Evolutionary conservation across 1,139 yeast genomes (phyloP).

Genomic region (Hanseniaspora uvarum): DNA sequence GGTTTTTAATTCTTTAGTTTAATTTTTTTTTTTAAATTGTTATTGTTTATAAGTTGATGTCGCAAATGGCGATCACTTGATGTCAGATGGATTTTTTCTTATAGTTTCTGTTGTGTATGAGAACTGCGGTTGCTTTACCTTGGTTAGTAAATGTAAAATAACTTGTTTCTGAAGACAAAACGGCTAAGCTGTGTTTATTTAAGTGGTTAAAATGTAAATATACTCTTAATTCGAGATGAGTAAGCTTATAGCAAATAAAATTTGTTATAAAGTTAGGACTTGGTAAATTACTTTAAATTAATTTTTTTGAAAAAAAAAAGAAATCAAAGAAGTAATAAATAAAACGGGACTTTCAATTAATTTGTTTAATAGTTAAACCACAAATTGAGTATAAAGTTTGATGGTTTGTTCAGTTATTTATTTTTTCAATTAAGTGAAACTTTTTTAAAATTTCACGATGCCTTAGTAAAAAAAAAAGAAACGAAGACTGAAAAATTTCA

Average conservation of each 20-base stretch:
- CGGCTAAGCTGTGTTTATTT: not conserved
- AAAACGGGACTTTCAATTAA: too few relatives aligned
- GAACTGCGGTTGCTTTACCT: not conserved
- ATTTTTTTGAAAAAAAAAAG: not conserved
- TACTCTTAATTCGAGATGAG: not conserved
- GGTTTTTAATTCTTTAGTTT: not conserved
- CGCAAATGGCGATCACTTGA: not conserved
- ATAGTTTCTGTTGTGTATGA: not conserved
- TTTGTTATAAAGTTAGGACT: not conserved
- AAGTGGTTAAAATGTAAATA: not conserved
- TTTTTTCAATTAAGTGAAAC: too few relatives aligned
- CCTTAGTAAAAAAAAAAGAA: too few relatives aligned
- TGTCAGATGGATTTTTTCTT: constrained; percentile 3
- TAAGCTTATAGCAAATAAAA: not conserved
- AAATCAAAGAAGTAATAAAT: too few relatives aligned
- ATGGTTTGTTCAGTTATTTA: too few relatives aligned
- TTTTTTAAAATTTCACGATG: too few relatives aligned
- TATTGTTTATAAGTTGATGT: not conserved
- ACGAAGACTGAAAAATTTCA: too few relatives aligned
- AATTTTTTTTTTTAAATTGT: not conserved
- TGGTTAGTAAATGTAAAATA: not conserved
- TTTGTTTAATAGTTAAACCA: too few relatives aligned
- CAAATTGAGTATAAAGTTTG: too few relatives aligned
- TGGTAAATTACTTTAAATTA: not conserved
- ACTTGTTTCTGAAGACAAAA: constrained; percentile 17